Evolutionary conservation across 371 early-diverging fungal genomes (phyloP).

Genomic region (Mucor circinelloides): DNA sequence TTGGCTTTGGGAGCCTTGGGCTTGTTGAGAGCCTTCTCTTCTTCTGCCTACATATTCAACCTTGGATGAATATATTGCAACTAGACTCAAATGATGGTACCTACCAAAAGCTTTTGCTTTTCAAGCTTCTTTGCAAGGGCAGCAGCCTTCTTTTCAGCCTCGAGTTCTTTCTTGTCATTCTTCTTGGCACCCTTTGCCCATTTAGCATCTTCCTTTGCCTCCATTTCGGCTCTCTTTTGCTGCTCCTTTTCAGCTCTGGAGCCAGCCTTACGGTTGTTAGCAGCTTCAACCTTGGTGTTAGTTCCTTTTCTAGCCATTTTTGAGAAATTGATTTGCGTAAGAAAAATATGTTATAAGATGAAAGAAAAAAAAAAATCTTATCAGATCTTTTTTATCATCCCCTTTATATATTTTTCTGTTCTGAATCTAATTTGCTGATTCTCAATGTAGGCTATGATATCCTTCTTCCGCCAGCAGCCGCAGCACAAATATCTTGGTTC

Average conservation of each 20-base stretch:
- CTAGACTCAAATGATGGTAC: too few relatives aligned
- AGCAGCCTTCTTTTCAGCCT: slow-evolving; percentile 61
- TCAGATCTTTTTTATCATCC: slow-evolving; percentile 9
- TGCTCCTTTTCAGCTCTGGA: slow-evolving; percentile 64
- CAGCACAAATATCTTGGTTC: not conserved
- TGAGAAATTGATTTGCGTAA: not conserved
- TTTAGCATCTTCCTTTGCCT: slow-evolving; percentile 60
- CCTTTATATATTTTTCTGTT: not conserved
- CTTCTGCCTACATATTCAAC: slow-evolving; percentile 36
- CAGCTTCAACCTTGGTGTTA: slow-evolving; percentile 61
- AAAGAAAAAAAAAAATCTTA: slow-evolving; percentile 6
- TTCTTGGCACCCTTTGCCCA: slow-evolving; percentile 79
- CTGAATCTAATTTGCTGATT: not conserved
- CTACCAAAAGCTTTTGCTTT: slow-evolving; percentile 34
- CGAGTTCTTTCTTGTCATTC: slow-evolving; percentile 71
- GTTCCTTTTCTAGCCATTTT: slow-evolving; percentile 47
- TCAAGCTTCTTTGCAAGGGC: slow-evolving; percentile 19
- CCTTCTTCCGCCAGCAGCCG: not conserved
- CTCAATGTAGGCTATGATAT: not conserved
- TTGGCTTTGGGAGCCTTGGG: slow-evolving; percentile 38
- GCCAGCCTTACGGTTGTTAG: slow-evolving; percentile 76
- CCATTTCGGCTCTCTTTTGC: slow-evolving; percentile 56
- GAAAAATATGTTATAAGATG: not conserved
- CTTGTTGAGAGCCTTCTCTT: slow-evolving; percentile 42
- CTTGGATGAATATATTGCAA: not conserved